Conservation (phyloP, 2,329 filamentous ascomycete species). For the Aspergillus sp. region DNA sequence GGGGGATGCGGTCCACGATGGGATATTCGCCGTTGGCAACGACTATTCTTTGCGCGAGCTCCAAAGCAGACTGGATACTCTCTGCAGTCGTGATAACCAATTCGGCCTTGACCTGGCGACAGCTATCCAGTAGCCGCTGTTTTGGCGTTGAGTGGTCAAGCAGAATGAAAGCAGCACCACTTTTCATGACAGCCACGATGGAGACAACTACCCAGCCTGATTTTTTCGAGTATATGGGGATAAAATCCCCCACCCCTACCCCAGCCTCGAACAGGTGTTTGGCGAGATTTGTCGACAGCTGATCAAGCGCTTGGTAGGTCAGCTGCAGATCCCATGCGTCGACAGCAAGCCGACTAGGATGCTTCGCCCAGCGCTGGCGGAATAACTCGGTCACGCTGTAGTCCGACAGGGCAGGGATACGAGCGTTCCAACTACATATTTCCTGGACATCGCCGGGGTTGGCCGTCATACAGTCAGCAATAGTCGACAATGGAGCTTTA, state of each 20-base stretch:
- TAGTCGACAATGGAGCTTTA: neutral
- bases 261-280: neutral
- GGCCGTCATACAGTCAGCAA: neutral
- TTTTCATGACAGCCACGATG: neutral
- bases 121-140: neutral
- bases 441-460: neutral
- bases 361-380: neutral
- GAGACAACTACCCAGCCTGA: neutral
- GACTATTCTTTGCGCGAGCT: neutral
- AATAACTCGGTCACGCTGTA: neutral
- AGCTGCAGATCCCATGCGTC: neutral
- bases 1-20: neutral
- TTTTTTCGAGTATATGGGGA: neutral
- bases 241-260: neutral
- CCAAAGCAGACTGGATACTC: neutral
- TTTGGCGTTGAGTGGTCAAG: neutral
- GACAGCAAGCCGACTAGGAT: neutral
- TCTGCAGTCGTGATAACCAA: neutral
- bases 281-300: neutral
- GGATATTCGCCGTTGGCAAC: neutral
- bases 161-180: neutral
- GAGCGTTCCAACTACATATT: neutral
- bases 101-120: neutral
- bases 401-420: neutral
- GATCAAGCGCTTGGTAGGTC: neutral